These are phyloP conservation scores for Alternaria conjuncta DNA, from an alignment of 2,329 filamentous ascomycete species.

Conservation along the genomic window DNA sequence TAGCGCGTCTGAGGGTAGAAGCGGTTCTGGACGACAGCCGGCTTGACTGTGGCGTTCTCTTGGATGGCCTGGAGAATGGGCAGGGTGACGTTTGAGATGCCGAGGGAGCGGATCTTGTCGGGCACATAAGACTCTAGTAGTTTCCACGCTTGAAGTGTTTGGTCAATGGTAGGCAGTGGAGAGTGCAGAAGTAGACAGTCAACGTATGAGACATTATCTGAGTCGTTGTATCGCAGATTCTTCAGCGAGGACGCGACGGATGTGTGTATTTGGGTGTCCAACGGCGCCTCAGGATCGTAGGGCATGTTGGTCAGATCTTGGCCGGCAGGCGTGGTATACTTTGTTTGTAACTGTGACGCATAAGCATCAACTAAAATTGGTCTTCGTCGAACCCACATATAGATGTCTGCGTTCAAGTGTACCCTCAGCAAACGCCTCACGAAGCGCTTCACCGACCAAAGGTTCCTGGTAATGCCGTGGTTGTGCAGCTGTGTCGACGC, in stretches of 20 bases:
- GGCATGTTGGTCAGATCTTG: constrained; percentile 68
- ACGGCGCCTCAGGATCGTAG: constrained; percentile 64
- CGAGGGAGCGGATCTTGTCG: constrained; percentile 67
- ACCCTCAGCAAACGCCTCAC: constrained; percentile 65
- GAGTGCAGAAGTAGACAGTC: constrained; percentile 67
- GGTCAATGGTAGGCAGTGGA: constrained; percentile 57
- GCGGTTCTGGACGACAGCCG: constrained; percentile 76
- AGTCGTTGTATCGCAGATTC: constrained; percentile 59
- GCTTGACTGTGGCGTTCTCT: constrained; percentile 56
- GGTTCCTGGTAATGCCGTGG: constrained; percentile 79
- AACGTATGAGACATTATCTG: constrained; percentile 57
- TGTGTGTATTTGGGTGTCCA: constrained; percentile 69
- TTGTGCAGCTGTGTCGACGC: constrained; percentile 79
- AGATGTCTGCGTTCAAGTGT: constrained; percentile 66
- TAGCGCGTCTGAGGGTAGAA: constrained; percentile 68
- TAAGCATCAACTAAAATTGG: neutral
- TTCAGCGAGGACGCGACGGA: constrained; percentile 71
- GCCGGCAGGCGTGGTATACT: constrained; percentile 71
- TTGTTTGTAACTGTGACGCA: constrained; percentile 73
- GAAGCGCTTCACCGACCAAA: constrained; percentile 71
- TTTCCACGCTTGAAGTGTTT: constrained; percentile 70
- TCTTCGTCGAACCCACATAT: constrained; percentile 56
- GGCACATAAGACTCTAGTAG: constrained; percentile 72
- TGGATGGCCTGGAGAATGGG: constrained; percentile 62
- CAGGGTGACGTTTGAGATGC: constrained; percentile 77